Conservation (phyloP, 768 basidiomycete genomes). For the Boletus pseudopeckii region DNA sequence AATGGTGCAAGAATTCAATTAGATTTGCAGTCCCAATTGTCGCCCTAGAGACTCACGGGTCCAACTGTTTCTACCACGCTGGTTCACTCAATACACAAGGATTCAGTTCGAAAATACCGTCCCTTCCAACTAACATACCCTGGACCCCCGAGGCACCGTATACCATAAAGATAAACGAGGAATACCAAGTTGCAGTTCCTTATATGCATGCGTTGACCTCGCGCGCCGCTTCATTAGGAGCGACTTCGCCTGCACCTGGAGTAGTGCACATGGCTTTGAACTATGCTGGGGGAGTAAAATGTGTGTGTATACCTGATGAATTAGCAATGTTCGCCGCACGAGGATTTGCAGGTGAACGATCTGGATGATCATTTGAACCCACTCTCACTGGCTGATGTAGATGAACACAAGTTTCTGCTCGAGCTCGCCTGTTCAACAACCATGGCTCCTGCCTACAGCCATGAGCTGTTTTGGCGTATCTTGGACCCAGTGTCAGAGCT, state of each 20-base stretch:
- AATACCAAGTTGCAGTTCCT: conserved; percentile 50
- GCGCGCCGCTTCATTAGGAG: conserved; percentile 68
- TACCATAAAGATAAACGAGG: conserved; percentile 41
- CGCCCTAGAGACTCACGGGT: conserved; percentile 66
- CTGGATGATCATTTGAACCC: not conserved
- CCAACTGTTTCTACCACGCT: conserved; percentile 72
- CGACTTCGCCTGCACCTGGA: conserved; percentile 57
- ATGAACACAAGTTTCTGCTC: conserved; percentile 72
- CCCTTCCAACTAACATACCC: conserved; percentile 28
- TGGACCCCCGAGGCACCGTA: conserved; percentile 32
- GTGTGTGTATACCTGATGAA: conserved; percentile 63
- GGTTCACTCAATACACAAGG: conserved; percentile 50
- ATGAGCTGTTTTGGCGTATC: conserved; percentile 47
- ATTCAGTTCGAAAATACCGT: conserved; percentile 32
- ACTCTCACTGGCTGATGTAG: conserved; percentile 32
- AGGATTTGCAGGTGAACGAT: conserved; percentile 53
- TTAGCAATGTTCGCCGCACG: conserved; percentile 60
- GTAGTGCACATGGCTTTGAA: conserved; percentile 66
- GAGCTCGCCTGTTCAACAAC: conserved; percentile 75
- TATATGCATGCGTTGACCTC: conserved; percentile 58
- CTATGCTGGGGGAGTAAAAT: conserved; percentile 52
- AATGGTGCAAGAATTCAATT: not conserved
- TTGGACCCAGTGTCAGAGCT: conserved; percentile 23
- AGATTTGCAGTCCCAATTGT: conserved; percentile 56
- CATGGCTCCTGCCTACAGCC: conserved; percentile 62